phyloP scores from a whole-genome alignment of 2,329 filamentous ascomycete species.

The Chaetomium strumarium region DNA sequence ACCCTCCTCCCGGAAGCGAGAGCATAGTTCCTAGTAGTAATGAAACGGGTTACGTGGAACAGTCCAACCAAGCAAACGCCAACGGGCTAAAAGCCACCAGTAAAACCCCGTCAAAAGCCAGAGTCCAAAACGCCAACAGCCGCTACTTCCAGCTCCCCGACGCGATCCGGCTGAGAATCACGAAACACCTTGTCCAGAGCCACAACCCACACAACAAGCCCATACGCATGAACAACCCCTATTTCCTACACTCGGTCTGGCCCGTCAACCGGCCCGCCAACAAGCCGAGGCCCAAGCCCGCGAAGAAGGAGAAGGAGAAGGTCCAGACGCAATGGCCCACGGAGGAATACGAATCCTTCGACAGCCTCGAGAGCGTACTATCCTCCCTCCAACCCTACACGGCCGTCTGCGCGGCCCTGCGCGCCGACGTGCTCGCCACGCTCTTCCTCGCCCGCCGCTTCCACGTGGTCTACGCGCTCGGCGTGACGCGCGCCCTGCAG shows the following conservation, averaged over 20 bases:
- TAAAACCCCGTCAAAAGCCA: neutral
- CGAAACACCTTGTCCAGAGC: slow-evolving; percentile 19
- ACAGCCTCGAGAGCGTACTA: slow-evolving; percentile 26
- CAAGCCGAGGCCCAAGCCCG: no score
- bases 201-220: slow-evolving; percentile 17
- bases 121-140: slow-evolving; percentile 4
- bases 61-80: neutral
- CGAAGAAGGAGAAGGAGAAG: no score
- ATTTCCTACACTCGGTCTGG: slow-evolving; percentile 33
- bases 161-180: slow-evolving; percentile 23
- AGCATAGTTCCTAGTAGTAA: neutral
- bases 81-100: no score
- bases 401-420: slow-evolving; percentile 32
- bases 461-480: slow-evolving; percentile 36
- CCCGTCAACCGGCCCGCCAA: no score
- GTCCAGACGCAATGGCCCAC: neutral
- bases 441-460: slow-evolving; percentile 33
- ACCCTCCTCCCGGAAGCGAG: no score
- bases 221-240: slow-evolving; percentile 28
- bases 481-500: slow-evolving; percentile 28
- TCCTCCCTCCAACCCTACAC: slow-evolving; percentile 25
- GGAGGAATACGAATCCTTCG: slow-evolving; percentile 27
- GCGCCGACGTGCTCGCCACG: slow-evolving; percentile 33
- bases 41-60: neutral
- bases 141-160: slow-evolving; percentile 24